These are phyloP conservation scores for Trichoderma sp. DNA, from an alignment of 2,329 filamentous ascomycete genomes.

Conservation along the genomic window DNA sequence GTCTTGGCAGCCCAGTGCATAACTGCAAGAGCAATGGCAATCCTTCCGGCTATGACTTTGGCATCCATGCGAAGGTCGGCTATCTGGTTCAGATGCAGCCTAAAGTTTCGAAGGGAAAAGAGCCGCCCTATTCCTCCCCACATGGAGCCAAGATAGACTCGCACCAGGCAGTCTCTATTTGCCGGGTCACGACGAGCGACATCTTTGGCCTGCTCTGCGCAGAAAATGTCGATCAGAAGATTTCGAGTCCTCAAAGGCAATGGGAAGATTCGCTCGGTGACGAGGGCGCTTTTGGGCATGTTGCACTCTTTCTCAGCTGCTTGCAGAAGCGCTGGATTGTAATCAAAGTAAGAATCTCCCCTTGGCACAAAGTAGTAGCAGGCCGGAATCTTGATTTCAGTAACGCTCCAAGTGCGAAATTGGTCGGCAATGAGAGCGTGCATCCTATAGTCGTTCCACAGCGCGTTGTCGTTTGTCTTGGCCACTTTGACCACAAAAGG, in stretches of 20 bases:
- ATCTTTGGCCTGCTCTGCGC: neutral
- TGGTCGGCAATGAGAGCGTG: neutral
- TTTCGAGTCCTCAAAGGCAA: neutral
- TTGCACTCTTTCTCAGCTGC: neutral
- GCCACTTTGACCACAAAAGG: neutral
- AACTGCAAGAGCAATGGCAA: slow-evolving; percentile 38
- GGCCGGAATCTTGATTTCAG: neutral
- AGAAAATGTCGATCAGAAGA: neutral
- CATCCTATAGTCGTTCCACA: neutral
- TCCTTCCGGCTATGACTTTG: slow-evolving; percentile 30
- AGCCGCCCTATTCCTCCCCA: neutral
- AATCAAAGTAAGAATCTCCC: neutral
- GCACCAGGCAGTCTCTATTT: slow-evolving; percentile 31
- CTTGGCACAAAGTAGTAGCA: neutral
- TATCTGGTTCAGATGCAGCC: slow-evolving; percentile 41
- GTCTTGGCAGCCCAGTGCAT: slow-evolving; percentile 41
- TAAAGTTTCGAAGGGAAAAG: slow-evolving; percentile 33
- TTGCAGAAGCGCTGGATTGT: neutral
- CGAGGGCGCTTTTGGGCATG: neutral
- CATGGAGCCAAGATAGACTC: slow-evolving; percentile 32
- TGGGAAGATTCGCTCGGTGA: neutral
- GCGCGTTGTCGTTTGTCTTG: neutral
- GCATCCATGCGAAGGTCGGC: slow-evolving; percentile 34
- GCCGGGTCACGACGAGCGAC: neutral
- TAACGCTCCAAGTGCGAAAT: neutral